These are phyloP conservation scores for Teratosphaeria pseudoeucalypti DNA, from an alignment of 2,329 filamentous ascomycete genomes.

Conservation along the genomic window DNA sequence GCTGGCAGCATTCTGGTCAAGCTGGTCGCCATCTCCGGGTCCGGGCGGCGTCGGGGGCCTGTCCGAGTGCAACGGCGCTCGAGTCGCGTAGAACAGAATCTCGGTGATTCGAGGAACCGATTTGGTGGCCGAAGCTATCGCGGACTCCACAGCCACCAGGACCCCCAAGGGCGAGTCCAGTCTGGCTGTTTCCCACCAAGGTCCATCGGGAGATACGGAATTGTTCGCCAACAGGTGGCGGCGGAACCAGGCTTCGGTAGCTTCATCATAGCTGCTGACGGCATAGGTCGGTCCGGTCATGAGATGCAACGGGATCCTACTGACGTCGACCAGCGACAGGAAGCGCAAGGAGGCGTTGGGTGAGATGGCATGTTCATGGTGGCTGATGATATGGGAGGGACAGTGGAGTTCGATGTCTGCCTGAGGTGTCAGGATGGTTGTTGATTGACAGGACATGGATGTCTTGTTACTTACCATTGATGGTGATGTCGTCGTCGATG, in stretches of 20 bases:
- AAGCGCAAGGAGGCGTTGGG: slow-evolving; percentile 18
- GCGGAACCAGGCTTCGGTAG: slow-evolving; percentile 32
- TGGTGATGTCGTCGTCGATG: not conserved
- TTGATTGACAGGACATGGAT: not conserved
- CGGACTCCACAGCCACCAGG: slow-evolving; percentile 23
- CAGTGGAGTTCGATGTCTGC: not conserved
- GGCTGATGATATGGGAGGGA: not conserved
- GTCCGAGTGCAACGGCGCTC: slow-evolving; percentile 15
- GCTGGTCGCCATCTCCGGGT: not conserved
- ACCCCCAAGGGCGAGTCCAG: slow-evolving; percentile 32
- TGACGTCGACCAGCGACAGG: slow-evolving; percentile 30
- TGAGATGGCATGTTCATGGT: not conserved
- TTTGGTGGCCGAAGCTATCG: not conserved
- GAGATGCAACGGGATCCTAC: slow-evolving; percentile 31
- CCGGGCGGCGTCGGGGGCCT: slow-evolving; percentile 23
- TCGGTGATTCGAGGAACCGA: slow-evolving; percentile 26
- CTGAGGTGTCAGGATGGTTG: not conserved
- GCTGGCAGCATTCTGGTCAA: not conserved
- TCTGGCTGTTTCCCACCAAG: slow-evolving; percentile 29
- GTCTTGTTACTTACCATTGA: not conserved
- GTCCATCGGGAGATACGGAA: slow-evolving; percentile 1
- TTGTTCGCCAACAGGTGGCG: slow-evolving; percentile 20
- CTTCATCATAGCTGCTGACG: slow-evolving; percentile 26
- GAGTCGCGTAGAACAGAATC: slow-evolving; percentile 35
- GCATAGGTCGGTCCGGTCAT: slow-evolving; percentile 27